Base-by-base conservation (phyloP, 441 rosid species). In the Breynia disticha region DNA sequence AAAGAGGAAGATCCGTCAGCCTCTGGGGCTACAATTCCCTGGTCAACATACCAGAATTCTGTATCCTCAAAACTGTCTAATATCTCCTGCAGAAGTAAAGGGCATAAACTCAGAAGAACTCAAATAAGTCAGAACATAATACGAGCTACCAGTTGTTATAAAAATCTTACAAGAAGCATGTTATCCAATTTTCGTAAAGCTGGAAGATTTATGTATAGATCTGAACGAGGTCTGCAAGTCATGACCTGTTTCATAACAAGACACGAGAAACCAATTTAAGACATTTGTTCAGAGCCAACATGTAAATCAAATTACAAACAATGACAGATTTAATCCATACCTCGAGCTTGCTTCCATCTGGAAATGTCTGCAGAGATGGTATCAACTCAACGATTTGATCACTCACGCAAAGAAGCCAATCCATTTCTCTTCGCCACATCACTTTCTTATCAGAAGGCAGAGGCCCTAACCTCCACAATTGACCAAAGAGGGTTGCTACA, bases 381-480 rank as follows among this genome's bases (percentile, higher is more conserved):
- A 73, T 66, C 69, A 87, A 68, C 71, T 90, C 96, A 7, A 90
- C 96, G 56, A 90, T 87, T 70, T 87, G 90, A 67, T 90, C 86
- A 49, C 90, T 79, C 35, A 87, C 93, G 64, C 84, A 77, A 28
- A 90, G 90, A 67, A 90, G 81, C 82, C 87, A 85, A 50, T 87
- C 88, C 90, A 85, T 85, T 77, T 90, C 98, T 66, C 96, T 80
- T 72, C 78, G 71, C 98, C 98, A 87, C 95, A 83, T 85, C 22
- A 77, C 65, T 74, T 87, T 90, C 83, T 83, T 90, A 72, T 87
- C 90, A 1, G 5, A 53, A 12, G 85, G 71, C 2, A 87, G 19
- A 3, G 96, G 98, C 63, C 83, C 87, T 52, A 90, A 67, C 64
- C 95, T 86, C 96, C 98, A 90, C 24, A 85, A 78, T 79, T 87